Conservation (phyloP, 768 basidiomycete species). For the Boletus fagicola region DNA sequence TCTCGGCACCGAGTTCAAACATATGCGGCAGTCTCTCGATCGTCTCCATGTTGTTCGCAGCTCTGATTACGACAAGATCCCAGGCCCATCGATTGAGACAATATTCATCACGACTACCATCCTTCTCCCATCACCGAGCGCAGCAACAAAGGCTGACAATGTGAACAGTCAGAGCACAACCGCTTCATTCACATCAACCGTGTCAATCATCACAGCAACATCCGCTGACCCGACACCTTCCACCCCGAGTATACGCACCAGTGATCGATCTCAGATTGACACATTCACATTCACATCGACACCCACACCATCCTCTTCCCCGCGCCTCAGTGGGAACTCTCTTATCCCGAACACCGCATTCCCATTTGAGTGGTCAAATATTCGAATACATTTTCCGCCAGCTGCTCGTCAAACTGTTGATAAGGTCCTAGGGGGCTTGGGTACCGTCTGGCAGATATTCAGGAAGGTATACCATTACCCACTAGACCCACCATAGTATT, state of each 20-base stretch:
- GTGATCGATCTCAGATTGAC: slow-evolving; percentile 15
- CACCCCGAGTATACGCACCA: slow-evolving; percentile 1
- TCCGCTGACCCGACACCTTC: slow-evolving; percentile 4
- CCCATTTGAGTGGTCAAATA: slow-evolving; percentile 31
- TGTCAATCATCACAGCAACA: slow-evolving; percentile 10
- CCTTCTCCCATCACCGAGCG: slow-evolving; percentile 10
- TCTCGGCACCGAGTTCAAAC: slow-evolving; percentile 28
- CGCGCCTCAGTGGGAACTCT: slow-evolving; percentile 17
- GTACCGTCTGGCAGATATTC: slow-evolving; percentile 30
- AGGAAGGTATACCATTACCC: slow-evolving; percentile 36
- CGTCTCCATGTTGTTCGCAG: slow-evolving; percentile 8
- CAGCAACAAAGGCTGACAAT: neutral
- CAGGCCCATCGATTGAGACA: slow-evolving; percentile 20
- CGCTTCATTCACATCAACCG: slow-evolving; percentile 1
- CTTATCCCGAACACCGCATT: slow-evolving; percentile 18
- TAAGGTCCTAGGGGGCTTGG: slow-evolving; percentile 27
- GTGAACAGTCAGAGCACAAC: slow-evolving; percentile 5
- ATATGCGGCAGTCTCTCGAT: slow-evolving; percentile 28
- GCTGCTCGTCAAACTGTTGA: slow-evolving; percentile 24
- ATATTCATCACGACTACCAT: slow-evolving; percentile 33
- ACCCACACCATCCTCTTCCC: slow-evolving; percentile 15
- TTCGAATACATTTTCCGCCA: slow-evolving; percentile 28
- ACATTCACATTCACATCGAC: slow-evolving; percentile 7
- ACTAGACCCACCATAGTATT: slow-evolving; percentile 32
- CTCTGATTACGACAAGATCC: slow-evolving; percentile 6